Conservation (phyloP, 768 basidiomycete species). For the Kwoniella dendrophila region DNA sequence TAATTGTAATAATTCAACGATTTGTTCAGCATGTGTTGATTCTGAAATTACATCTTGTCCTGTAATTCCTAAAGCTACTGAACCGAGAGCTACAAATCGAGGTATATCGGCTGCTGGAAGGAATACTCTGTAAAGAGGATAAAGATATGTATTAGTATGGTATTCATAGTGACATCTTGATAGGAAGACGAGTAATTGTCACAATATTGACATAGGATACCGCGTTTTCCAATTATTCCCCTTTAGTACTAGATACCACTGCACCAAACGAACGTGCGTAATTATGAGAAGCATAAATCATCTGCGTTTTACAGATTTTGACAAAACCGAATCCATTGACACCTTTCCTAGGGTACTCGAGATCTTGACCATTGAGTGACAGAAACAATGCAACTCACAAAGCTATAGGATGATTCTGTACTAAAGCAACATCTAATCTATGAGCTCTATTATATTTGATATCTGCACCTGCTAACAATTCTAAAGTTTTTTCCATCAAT, state of each 20-base stretch:
- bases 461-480: slow-evolving; percentile 86
- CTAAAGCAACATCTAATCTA: slow-evolving; percentile 90
- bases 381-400: slow-evolving; percentile 64
- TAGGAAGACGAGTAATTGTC: not conserved
- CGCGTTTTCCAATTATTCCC: too few relatives aligned
- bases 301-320: too few relatives aligned
- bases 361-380: not conserved
- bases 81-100: slow-evolving; percentile 96
- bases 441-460: slow-evolving; percentile 87
- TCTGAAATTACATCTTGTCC: slow-evolving; percentile 97
- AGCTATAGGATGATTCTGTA: slow-evolving; percentile 87
- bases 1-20: slow-evolving; percentile 78
- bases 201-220: too few relatives aligned
- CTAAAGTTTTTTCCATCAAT: slow-evolving; percentile 85
- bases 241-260: not conserved
- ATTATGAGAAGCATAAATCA: too few relatives aligned
- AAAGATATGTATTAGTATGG: not conserved
- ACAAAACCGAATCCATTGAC: too few relatives aligned
- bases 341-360: not conserved
- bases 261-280: not conserved
- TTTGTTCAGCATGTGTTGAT: slow-evolving; percentile 73
- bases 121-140: slow-evolving; percentile 69
- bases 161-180: not conserved
- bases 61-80: slow-evolving; percentile 94
- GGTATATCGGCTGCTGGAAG: slow-evolving; percentile 96